These are phyloP conservation scores for Podaxis sp. DNA, from an alignment of 768 basidiomycete species.

Conservation along the genomic window DNA sequence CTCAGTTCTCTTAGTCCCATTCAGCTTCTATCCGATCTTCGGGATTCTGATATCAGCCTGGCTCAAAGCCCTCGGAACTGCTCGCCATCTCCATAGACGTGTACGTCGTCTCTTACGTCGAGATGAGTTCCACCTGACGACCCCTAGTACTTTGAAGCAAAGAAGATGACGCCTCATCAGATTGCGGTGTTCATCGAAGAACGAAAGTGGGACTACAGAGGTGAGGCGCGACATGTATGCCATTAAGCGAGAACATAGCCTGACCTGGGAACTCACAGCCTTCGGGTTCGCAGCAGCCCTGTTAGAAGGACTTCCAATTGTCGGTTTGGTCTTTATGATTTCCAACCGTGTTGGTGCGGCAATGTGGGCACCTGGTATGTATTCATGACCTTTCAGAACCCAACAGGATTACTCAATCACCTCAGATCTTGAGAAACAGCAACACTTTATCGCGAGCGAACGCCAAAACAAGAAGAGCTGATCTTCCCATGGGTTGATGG, in stretches of 20 bases:
- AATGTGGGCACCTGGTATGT: slow-evolving; percentile 87
- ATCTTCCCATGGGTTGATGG: neutral
- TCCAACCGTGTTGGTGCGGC: slow-evolving; percentile 91
- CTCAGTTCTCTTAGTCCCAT: slow-evolving; percentile 43
- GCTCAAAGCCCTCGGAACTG: slow-evolving; percentile 68
- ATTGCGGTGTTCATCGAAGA: slow-evolving; percentile 81
- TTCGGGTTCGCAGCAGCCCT: slow-evolving; percentile 87
- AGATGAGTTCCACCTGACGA: neutral
- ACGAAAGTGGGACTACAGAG: slow-evolving; percentile 84
- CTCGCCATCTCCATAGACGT: slow-evolving; percentile 64
- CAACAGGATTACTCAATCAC: neutral
- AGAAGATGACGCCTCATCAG: slow-evolving; percentile 75
- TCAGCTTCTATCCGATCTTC: slow-evolving; percentile 68
- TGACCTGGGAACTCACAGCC: slow-evolving; percentile 37
- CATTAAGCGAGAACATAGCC: neutral
- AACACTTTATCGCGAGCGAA: slow-evolving; percentile 45
- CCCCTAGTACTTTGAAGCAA: slow-evolving; percentile 76
- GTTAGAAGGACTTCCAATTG: slow-evolving; percentile 77
- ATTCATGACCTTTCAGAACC: neutral
- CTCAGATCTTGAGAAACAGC: slow-evolving; percentile 59
- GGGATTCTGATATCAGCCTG: slow-evolving; percentile 62
- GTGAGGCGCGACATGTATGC: slow-evolving; percentile 35
- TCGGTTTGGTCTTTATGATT: slow-evolving; percentile 80
- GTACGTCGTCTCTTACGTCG: slow-evolving; percentile 22
- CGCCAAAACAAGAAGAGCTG: neutral